A percentile compares a stretch with the other conserved stretches of the same genome.
These are phyloP conservation scores for Aeschynomene evenia DNA, from an alignment of 306 rosid genomes.

Conservation along the genomic window DNA sequence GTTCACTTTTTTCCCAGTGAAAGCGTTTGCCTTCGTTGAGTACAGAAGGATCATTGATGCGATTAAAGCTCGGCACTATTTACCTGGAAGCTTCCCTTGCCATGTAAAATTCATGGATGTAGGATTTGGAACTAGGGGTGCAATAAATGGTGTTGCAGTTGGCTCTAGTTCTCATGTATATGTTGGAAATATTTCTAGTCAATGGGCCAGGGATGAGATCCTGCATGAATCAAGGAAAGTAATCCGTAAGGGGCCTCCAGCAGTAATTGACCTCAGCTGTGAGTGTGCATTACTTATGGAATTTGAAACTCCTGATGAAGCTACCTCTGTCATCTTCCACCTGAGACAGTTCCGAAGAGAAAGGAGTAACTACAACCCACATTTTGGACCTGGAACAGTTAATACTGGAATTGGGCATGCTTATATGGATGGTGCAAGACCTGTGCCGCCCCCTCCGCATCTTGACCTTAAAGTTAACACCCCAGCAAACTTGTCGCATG, in stretches of 20 bases:
- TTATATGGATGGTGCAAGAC: constrained; percentile 59
- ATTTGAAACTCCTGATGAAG: constrained; percentile 88
- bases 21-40: constrained; percentile 83
- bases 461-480: constrained; percentile 47
- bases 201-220: constrained; percentile 90
- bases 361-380: constrained; percentile 53
- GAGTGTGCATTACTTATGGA: constrained; percentile 89
- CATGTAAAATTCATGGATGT: constrained; percentile 78
- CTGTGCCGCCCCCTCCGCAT: constrained; percentile 51
- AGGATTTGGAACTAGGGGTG: constrained; percentile 91
- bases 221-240: constrained; percentile 79
- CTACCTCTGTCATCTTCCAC: constrained; percentile 77
- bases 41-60: constrained; percentile 81
- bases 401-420: constrained; percentile 41
- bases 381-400: constrained; percentile 54
- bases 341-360: constrained; percentile 77
- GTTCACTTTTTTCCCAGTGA: constrained; percentile 63
- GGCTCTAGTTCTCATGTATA: constrained; percentile 78
- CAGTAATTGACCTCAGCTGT: constrained; percentile 69
- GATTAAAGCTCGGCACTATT: constrained; percentile 65
- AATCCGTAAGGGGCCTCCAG: constrained; percentile 61
- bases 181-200: constrained; percentile 73
- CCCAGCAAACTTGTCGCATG: constrained; percentile 42
- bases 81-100: constrained; percentile 76
- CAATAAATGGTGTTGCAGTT: constrained; percentile 74